Percentiles rank a stretch among this genome's conserved stretches.
Conservation (phyloP, 306 rosid genomes). For the Castanea sativa region DNA sequence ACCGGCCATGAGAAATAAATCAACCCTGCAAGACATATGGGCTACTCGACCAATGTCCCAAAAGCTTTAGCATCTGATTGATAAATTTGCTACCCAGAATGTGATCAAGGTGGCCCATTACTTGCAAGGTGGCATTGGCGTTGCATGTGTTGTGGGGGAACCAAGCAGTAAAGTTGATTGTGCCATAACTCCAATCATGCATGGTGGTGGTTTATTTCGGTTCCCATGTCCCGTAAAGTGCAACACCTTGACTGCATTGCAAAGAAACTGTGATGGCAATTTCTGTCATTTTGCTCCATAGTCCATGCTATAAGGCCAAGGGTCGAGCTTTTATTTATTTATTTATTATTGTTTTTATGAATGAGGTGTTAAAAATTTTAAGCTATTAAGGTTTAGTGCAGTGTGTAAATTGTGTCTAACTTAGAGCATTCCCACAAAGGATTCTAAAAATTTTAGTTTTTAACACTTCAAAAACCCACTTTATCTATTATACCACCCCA, state of each 20-base stretch:
- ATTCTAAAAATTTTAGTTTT: no score
- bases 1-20: not conserved
- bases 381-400: no score
- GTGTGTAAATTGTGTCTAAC: no score
- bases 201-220: not conserved
- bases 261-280: not conserved
- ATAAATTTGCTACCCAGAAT: conserved; percentile 7
- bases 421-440: no score
- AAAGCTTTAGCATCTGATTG: not conserved
- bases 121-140: not conserved
- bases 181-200: not conserved
- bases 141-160: not conserved
- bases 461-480: no score
- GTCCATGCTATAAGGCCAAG: no score
- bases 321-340: no score
- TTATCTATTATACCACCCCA: no score
- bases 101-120: conserved; percentile 10
- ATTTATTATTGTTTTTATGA: no score
- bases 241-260: not conserved
- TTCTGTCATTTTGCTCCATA: no score
- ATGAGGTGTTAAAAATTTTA: no score
- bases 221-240: conserved; percentile 6
- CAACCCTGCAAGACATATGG: not conserved
- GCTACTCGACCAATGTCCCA: not conserved
- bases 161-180: not conserved